phyloP scores from a whole-genome alignment of 1,139 yeast genomes.

The Geotrichum armillariae region DNA sequence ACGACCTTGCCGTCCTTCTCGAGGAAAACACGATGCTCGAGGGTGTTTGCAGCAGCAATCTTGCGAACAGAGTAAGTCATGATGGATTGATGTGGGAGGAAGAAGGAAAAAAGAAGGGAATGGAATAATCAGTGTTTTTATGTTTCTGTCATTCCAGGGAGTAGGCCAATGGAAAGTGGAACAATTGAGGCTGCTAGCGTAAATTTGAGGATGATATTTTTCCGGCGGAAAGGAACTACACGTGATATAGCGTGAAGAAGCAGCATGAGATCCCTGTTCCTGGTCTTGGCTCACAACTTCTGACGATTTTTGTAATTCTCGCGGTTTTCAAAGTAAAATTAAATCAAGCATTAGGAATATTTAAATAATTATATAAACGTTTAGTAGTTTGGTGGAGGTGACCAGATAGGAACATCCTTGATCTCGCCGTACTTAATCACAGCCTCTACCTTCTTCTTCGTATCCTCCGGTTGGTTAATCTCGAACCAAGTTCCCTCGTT shows the following conservation, averaged over 20 bases:
- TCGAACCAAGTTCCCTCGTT: constrained; percentile 61
- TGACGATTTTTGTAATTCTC: too few species aligned
- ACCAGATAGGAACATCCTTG: constrained; percentile 33
- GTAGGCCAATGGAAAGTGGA: neutral
- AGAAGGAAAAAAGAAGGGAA: neutral
- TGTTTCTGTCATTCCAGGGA: too few species aligned
- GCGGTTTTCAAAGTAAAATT: too few species aligned
- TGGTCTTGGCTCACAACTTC: too few species aligned
- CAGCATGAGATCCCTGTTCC: neutral
- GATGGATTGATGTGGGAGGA: neutral
- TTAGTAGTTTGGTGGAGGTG: constrained; percentile 26
- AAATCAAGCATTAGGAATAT: constrained; percentile 7
- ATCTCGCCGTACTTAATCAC: constrained; percentile 26
- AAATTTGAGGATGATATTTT: neutral
- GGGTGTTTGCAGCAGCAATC: constrained; percentile 88
- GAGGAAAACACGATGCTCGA: constrained; percentile 82
- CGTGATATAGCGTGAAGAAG: neutral
- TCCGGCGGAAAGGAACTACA: neutral
- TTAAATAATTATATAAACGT: neutral
- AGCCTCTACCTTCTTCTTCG: constrained; percentile 29
- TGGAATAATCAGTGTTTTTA: too few species aligned
- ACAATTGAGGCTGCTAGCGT: neutral
- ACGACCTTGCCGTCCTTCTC: constrained; percentile 68
- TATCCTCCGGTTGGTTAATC: constrained; percentile 47
- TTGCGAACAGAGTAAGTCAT: constrained; percentile 50